These are phyloP conservation scores for Pseudozyma sp. DNA, from an alignment of 1,284 basidiomycete genomes.

Conservation along the genomic window DNA sequence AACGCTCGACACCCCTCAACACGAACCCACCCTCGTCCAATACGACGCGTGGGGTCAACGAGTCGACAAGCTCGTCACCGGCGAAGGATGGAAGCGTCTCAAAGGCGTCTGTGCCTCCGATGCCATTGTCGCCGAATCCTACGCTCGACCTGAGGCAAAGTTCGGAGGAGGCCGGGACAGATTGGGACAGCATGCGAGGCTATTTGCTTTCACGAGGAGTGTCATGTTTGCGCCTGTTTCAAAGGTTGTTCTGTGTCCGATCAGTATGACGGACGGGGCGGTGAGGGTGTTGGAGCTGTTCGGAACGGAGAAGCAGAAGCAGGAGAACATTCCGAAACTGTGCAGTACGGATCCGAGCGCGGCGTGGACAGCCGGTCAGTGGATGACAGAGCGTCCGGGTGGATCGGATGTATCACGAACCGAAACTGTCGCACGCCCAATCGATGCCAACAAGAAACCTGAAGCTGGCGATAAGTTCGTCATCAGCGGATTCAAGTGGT, in stretches of 20 bases:
- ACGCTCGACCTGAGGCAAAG: conserved; percentile 15
- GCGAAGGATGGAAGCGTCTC: conserved; percentile 55
- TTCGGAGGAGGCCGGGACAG: conserved; percentile 29
- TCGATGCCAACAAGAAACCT: conserved; percentile 63
- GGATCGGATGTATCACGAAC: conserved; percentile 82
- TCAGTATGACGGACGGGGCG: conserved; percentile 82
- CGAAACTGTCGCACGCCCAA: conserved; percentile 75
- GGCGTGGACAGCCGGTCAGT: conserved; percentile 82
- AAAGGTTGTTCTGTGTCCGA: conserved; percentile 55
- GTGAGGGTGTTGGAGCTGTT: conserved; percentile 78
- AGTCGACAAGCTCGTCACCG: conserved; percentile 50
- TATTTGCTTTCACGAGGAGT: conserved; percentile 39
- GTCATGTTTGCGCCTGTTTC: conserved; percentile 47
- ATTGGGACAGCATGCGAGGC: conserved; percentile 31
- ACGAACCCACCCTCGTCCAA: conserved; percentile 51
- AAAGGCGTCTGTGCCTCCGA: conserved; percentile 31
- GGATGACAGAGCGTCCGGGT: conserved; percentile 75
- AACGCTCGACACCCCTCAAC: conserved; percentile 40
- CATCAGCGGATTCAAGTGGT: conserved; percentile 72
- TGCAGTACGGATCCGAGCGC: conserved; percentile 74
- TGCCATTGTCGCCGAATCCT: conserved; percentile 50
- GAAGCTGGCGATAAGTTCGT: conserved; percentile 64
- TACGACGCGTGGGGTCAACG: conserved; percentile 57
- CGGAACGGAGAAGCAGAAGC: conserved; percentile 76
- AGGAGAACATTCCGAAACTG: conserved; percentile 73